Evolutionary conservation across 345 rosid species (phyloP), one percentile per base, ranked within the genome.

Genomic region (Populus deltoides): DNA sequence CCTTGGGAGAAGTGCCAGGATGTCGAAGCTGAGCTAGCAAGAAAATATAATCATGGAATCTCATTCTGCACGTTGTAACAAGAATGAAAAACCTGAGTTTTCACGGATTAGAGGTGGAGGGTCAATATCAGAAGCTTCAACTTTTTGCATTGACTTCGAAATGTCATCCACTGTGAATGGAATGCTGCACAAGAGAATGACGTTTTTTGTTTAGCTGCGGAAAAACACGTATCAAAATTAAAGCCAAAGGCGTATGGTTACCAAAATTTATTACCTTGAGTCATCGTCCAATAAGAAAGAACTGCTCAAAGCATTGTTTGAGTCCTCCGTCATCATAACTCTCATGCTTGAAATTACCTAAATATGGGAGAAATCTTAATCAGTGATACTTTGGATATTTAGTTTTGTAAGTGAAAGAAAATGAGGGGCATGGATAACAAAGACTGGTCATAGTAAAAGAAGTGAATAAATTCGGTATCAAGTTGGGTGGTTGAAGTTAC

Each of bases 141-240:
- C 91, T 87, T 88, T 88, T 81, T 88, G 86, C 92, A 92, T 86
- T 33, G 97, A 86, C 87, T 94, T 94, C 70, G 97, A 91, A 84
- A 94, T 90, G 83, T 94, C 98, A 71, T 94, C 97, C 80, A 92
- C 93, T 5, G 97, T 86, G 83, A 94, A 94, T 5, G 98, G 98
- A 35, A 94, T 94, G 92, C 98, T 94, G 92, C 83, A 72, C 47
- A 24, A 67, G 41, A 27, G 35, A n/a, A 12, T 12, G 36, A 57
- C 2, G 11, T 6, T 8, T 45, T 71, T 29, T 17, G 74, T 70
- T 43, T 18, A 71, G 59, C 75, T 13, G 41, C 47, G 11, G 8
- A 12, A 7, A 7, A 20, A 4, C 55, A 5, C 12, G 7, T 8
- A 25, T 35, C 36, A 7, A 43, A 33, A 4, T n/a, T 65, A 38